A percentile compares a stretch with the other conserved stretches of the same genome.
Evolutionary conservation across 1,284 basidiomycete genomes (phyloP).

Genomic region (Microbotryum scabiosae): DNA sequence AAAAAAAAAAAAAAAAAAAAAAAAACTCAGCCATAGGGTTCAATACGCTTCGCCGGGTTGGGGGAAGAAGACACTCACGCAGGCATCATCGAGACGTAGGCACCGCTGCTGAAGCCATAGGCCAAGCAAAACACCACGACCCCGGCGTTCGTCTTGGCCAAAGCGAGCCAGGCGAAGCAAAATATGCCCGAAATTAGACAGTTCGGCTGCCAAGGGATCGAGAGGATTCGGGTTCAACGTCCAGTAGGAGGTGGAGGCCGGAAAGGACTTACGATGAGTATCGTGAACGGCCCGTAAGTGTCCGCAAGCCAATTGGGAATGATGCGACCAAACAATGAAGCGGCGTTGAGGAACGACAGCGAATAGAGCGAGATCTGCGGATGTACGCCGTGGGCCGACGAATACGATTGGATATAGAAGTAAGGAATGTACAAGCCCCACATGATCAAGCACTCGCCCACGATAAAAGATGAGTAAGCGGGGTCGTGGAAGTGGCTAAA

Average conservation of each 20-base stretch:
- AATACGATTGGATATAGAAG: conserved; percentile 30
- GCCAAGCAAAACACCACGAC: conserved; percentile 38
- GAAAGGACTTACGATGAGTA: conserved; percentile 11
- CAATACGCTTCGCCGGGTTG: too few relatives aligned
- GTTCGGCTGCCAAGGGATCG: conserved; percentile 7
- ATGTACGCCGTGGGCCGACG: conserved; percentile 30
- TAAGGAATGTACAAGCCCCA: conserved; percentile 30
- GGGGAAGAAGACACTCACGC: conserved; percentile 3
- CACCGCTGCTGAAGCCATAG: conserved; percentile 10
- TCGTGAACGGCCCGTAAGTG: conserved; percentile 31
- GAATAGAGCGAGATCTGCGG: conserved; percentile 29
- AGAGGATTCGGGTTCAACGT: conserved; percentile 1
- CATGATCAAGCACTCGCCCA: conserved; percentile 33
- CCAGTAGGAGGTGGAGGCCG: neutral
- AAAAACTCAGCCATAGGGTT: too few relatives aligned
- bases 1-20: too few relatives aligned
- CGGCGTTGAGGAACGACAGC: conserved; percentile 33
- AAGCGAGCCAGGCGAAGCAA: conserved; percentile 28
- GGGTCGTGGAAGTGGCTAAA: conserved; percentile 24
- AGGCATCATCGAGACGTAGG: conserved; percentile 27
- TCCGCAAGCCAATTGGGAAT: conserved; percentile 32
- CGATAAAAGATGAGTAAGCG: conserved; percentile 30
- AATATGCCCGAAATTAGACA: conserved; percentile 25
- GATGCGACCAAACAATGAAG: conserved; percentile 30
- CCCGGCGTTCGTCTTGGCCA: conserved; percentile 22